Base-by-base conservation (phyloP, 164 flowering plant genomes). In the Sextonia rubra region DNA sequence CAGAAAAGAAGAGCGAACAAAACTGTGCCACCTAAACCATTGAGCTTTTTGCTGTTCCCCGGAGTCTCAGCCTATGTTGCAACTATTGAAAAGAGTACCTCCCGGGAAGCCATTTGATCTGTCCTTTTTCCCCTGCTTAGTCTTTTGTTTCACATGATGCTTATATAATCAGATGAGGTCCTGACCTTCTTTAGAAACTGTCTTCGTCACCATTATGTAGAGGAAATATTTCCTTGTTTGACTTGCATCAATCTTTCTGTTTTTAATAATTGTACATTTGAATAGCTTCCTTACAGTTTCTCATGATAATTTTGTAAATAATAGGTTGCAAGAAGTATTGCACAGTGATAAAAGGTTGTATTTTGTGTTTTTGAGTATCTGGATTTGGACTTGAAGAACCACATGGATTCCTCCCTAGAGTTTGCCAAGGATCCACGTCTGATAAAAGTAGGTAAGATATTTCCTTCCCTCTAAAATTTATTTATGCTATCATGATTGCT, bases 331-430 rank as follows among this genome's bases (percentile, higher is more conserved):
- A 77, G 98, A 94, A 86, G 98, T 94, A 8, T 96, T 94, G 77
- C 98, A 94, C 83, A 90, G 90, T 78, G 97, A 94, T 81, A 94
- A 90, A 78, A 88, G 97, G 47, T 72, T 94, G 69, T 94, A 94
- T 82, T 77, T 94, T 73, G 97, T 94, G 68, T 94, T 94, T 81
- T n/a, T n/a, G 98, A 94, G 84, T 94, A 94, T 82, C 87, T 94
- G 75, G 97, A 94, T 80, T 80, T 94, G 83, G 98, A 94, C 82
- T 77, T 94, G 88, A 93, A 91, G 88, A 93, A 93, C 88, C 94
- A 91, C 82, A 94, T 94, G 98, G 97, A 94, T 82, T 83, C 98
- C n/a, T 85, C 83, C 76, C 96, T 97, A 23, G 96, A 94, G 29
- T 88, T 94, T 78, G 74, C 91, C 3, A 86, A 92, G 81, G 92